A percentile compares a stretch with the other conserved stretches of the same genome.
Evolutionary conservation across 768 basidiomycete genomes (phyloP).

Genomic region (Lentinula aciculospora): DNA sequence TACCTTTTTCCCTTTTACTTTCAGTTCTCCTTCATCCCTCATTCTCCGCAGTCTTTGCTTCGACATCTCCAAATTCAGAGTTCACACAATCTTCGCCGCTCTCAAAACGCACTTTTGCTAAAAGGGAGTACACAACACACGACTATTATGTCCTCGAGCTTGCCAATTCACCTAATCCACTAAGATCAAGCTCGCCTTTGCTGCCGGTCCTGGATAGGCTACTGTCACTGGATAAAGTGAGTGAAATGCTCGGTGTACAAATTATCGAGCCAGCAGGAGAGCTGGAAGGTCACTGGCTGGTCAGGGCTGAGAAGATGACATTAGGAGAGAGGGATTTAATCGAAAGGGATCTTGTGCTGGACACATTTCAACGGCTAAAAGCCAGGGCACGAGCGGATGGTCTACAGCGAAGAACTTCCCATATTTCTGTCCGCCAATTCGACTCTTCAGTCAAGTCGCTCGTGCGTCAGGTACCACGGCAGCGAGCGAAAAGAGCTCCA

Average conservation of each 20-base stretch:
- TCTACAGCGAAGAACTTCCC: slow-evolving; percentile 7
- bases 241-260: slow-evolving; percentile 64
- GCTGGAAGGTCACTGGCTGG: slow-evolving; percentile 77
- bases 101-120: slow-evolving; percentile 18
- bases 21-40: slow-evolving; percentile 24
- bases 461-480: slow-evolving; percentile 57
- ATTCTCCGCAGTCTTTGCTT: slow-evolving; percentile 13
- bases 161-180: slow-evolving; percentile 14
- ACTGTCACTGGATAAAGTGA: slow-evolving; percentile 51
- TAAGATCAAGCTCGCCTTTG: background rate
- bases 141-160: slow-evolving; percentile 83
- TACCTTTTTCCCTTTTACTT: slow-evolving; percentile 21
- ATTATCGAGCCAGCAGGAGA: slow-evolving; percentile 87
- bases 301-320: slow-evolving; percentile 48
- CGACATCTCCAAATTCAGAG: slow-evolving; percentile 18
- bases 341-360: slow-evolving; percentile 41
- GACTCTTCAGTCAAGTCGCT: slow-evolving; percentile 56
- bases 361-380: slow-evolving; percentile 41
- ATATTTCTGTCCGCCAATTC: slow-evolving; percentile 31
- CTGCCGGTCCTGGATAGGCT: slow-evolving; percentile 15
- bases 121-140: slow-evolving; percentile 54
- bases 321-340: slow-evolving; percentile 18
- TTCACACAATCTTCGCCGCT: background rate
- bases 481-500: slow-evolving; percentile 70
- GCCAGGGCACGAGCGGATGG: slow-evolving; percentile 21